Percentiles rank a stretch among this genome's conserved stretches.
These are phyloP conservation scores for Panellus pusillus DNA, from an alignment of 768 basidiomycete genomes.

Conservation along the genomic window DNA sequence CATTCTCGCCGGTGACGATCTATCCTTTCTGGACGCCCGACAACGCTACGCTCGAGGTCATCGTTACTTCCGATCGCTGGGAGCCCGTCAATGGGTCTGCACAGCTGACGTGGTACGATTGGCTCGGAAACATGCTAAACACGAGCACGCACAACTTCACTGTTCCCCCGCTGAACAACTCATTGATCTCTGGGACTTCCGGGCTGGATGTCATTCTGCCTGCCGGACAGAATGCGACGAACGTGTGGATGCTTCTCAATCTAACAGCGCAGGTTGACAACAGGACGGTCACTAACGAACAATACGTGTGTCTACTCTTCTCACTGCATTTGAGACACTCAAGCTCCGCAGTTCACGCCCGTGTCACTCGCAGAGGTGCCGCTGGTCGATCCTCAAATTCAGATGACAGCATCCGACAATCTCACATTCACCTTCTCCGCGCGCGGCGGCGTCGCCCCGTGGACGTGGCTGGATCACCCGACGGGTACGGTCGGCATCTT, in stretches of 20 bases:
- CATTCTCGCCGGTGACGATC: conserved; percentile 48
- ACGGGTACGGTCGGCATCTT: conserved; percentile 54
- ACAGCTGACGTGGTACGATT: conserved; percentile 59
- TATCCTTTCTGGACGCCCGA: conserved; percentile 58
- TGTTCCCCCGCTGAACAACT: conserved; percentile 51
- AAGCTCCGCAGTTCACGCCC: conserved; percentile 47
- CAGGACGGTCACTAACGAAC: conserved; percentile 47
- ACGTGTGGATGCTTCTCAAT: conserved; percentile 55
- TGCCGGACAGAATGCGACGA: conserved; percentile 34
- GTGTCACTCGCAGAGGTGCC: conserved; percentile 44
- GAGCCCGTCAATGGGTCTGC: conserved; percentile 45
- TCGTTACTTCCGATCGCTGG: conserved; percentile 55
- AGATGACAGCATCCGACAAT: conserved; percentile 30
- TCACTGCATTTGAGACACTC: not conserved
- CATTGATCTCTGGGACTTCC: conserved; percentile 38
- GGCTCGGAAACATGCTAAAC: conserved; percentile 43
- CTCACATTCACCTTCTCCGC: conserved; percentile 54
- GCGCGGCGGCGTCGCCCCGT: conserved; percentile 51
- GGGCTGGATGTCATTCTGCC: conserved; percentile 51
- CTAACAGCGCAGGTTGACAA: conserved; percentile 44
- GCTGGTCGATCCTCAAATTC: conserved; percentile 53
- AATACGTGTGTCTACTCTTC: conserved; percentile 40
- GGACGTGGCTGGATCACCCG: conserved; percentile 64
- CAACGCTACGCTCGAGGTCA: conserved; percentile 46
- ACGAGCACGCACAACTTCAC: conserved; percentile 40